Evolutionary conservation across 495 filamentous ascomycete genomes (phyloP), one percentile per base, ranked within the genome.

Genomic region (Aspergillus avenaceus): DNA sequence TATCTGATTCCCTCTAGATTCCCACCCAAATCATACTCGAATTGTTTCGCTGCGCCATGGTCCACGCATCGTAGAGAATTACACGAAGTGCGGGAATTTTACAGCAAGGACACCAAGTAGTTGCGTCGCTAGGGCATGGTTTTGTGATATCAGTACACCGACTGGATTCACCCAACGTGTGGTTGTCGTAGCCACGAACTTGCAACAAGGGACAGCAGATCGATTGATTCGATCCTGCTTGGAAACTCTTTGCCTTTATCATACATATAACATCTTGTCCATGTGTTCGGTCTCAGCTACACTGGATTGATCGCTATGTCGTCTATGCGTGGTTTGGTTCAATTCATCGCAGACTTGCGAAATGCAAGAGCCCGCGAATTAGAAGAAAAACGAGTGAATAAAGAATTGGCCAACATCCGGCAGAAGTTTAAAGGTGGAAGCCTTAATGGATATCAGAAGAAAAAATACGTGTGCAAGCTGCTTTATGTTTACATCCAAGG

Each of bases 391-490:
- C 79, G 95, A 57, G 97, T 99, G 66, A 99, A 99, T 67, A 99
- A 99, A 71, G 95, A 99, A 74, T 75, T 97, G 62, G 95, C 95
- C 62, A 99, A 99, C 61, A 97, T 99, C 69, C 83, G 93, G 76
- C 77, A 80, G 59, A 80, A 80, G 54, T 80, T 80, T 58, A 77
- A 78, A 84, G 86, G 91, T 66, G 91, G 91, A 31, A 87, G 77
- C 64, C 73, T 97, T 23, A 95, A 85, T 69, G 95, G 95, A 43
- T 99, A 99, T 61, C 88, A 96, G 70, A 96, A 95, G 79, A 99
- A 99, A 80, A 99, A 99, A 87, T 99, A 99, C 64, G 95, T 99
- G 38, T 99, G 95, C 87, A 98, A 98, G 83, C 80, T 99, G 55
- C 81, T 99, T 38, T 99, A 99, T 63, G 97, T 99, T 58, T 99